Evolutionary conservation across 306 rosid species (phyloP), one percentile per base, ranked within the genome.

Genomic region (Canavalia gladiata): DNA sequence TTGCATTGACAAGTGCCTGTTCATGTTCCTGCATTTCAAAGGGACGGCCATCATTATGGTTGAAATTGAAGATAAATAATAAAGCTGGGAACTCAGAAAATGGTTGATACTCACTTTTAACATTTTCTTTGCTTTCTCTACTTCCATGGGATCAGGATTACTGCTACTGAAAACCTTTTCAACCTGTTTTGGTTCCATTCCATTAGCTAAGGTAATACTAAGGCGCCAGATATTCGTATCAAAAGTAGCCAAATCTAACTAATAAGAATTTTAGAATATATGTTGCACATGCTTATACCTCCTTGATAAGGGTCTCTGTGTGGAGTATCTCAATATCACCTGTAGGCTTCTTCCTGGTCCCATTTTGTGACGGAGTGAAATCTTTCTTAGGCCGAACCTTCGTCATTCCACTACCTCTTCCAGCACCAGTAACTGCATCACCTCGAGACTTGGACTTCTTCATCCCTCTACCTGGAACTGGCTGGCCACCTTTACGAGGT

Each of bases 91-190:
- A 52, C 68, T 70, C 3, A 75, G 58, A 49, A 81, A 58, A 82
- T 68, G 67, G 7, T 50, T 74, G 30, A 69, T 73, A 77, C 94
- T 83, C 87, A 94, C 98, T 84, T 79, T 90, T 43, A 94, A 87
- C 86, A 84, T 87, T 85, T 88, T 91, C 87, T 94, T 94, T 62
- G 98, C 97, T 83, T 88, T 89, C 84, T 90, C 98, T 54, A 94
- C 82, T 82, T 90, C 97, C 34, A 60, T 8, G 30, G 91, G 90
- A 68, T 94, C 97, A 1, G 92, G 92, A 68, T 85, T 87, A 85
- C 73, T 85, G 43, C 87, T 86, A 52, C 87, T 76, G 76, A 94
- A 94, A 73, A 94, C 91, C 85, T 86, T 91, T 69, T 94, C 95
- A 54, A 91, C 95, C 98, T 94, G 92, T 62, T 74, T 45, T 70